These are phyloP conservation scores for Steccherinum ochraceum DNA, from an alignment of 768 basidiomycete species.

Conservation along the genomic window DNA sequence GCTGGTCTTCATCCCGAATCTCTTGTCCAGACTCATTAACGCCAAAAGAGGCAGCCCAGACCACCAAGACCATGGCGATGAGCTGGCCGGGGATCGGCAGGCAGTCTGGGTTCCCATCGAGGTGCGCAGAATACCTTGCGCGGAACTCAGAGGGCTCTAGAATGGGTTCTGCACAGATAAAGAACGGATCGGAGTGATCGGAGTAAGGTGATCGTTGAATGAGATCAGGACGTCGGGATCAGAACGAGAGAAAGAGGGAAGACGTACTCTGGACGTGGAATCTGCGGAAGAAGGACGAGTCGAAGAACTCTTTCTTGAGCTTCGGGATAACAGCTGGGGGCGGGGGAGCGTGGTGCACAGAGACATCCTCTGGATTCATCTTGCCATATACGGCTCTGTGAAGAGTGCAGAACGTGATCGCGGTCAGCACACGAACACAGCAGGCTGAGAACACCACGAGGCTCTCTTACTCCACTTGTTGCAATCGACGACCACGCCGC, in stretches of 20 bases:
- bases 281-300: slow-evolving; percentile 77
- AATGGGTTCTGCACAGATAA: slow-evolving; percentile 59
- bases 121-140: slow-evolving; percentile 62
- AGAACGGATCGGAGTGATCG: not conserved
- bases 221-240: slow-evolving; percentile 1
- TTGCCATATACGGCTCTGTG: slow-evolving; percentile 75
- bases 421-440: slow-evolving; percentile 5
- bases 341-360: slow-evolving; percentile 29
- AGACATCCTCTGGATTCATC: slow-evolving; percentile 38
- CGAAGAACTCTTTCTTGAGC: slow-evolving; percentile 74
- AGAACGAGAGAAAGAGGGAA: not conserved
- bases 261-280: slow-evolving; percentile 78
- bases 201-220: slow-evolving; percentile 4
- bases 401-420: slow-evolving; percentile 9
- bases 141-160: slow-evolving; percentile 78
- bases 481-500: slow-evolving; percentile 69
- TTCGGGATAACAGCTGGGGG: slow-evolving; percentile 58
- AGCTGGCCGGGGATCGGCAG: slow-evolving; percentile 72
- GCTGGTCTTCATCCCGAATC: slow-evolving; percentile 27
- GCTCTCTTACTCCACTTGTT: slow-evolving; percentile 72
- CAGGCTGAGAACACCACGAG: not conserved
- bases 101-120: slow-evolving; percentile 46
- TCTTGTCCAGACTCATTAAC: slow-evolving; percentile 72
- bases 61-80: slow-evolving; percentile 72
- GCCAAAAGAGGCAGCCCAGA: slow-evolving; percentile 89